phyloP scores from a whole-genome alignment of 257 asterid genomes.

The Solanum pinnatisectum region DNA sequence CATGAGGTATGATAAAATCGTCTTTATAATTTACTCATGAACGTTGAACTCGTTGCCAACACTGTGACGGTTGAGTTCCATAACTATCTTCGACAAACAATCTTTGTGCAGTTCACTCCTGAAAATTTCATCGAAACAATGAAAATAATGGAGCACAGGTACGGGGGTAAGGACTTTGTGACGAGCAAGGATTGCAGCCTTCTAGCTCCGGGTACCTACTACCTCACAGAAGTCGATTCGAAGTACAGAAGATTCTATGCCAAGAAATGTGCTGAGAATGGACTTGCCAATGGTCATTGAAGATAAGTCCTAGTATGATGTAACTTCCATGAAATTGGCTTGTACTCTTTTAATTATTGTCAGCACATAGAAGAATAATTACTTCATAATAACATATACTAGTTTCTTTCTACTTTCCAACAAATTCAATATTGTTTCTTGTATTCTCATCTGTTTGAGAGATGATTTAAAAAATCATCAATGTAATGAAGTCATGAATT shows the following conservation, averaged over 20 bases:
- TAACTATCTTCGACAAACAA: not conserved
- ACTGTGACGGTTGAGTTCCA: not conserved
- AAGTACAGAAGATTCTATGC: slow-evolving; percentile 82
- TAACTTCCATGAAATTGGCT: slow-evolving; percentile 1
- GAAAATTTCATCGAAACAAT: slow-evolving; percentile 71
- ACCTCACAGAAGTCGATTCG: slow-evolving; percentile 95
- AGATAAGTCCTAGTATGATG: not conserved
- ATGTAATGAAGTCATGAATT: not conserved
- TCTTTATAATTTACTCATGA: not conserved
- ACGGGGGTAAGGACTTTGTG: slow-evolving; percentile 81
- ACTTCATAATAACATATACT: not conserved
- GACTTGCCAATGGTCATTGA: slow-evolving; percentile 71
- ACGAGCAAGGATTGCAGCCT: slow-evolving; percentile 84
- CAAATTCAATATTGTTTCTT: not conserved
- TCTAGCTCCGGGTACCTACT: slow-evolving; percentile 77
- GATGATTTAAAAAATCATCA: not conserved
- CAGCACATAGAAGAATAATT: slow-evolving; percentile 14
- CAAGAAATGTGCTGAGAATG: slow-evolving; percentile 58
- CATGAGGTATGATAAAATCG: slow-evolving; percentile 52
- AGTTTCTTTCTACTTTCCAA: not conserved
- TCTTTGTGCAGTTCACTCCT: slow-evolving; percentile 54
- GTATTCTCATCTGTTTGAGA: not conserved
- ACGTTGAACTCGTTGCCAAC: not conserved
- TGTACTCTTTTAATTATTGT: slow-evolving; percentile 11
- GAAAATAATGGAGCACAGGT: slow-evolving; percentile 96